Evolutionary conservation across 23 red algal species (phyloP).

Genomic region (Gracilaria domingensis): DNA sequence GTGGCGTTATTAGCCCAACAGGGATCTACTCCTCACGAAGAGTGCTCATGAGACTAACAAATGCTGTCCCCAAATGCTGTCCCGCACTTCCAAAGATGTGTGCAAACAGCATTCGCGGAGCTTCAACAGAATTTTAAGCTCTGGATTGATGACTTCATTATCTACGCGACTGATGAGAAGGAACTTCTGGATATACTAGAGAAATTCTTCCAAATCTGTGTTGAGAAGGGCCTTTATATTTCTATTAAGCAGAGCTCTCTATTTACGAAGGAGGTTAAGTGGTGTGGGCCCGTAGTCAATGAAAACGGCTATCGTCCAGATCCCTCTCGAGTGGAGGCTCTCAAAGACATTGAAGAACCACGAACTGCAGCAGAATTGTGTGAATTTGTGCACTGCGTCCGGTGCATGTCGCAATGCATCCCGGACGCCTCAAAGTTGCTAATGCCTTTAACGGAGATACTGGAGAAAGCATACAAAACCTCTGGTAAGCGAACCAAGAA

Average conservation of each 20-base stretch:
- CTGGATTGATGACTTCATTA: slow-evolving; percentile 54
- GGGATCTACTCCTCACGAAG: background rate
- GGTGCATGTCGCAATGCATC: slow-evolving; percentile 37
- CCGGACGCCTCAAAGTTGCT: background rate
- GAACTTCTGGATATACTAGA: slow-evolving; percentile 8
- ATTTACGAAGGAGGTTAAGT: slow-evolving; percentile 26
- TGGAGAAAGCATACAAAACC: slow-evolving; percentile 13
- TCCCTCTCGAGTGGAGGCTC: background rate
- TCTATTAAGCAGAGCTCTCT: slow-evolving; percentile 27
- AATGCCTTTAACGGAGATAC: background rate
- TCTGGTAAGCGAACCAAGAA: slow-evolving; percentile 4
- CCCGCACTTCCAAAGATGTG: slow-evolving; percentile 46
- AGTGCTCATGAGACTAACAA: background rate
- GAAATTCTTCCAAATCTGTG: slow-evolving; percentile 45
- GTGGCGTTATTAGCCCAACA: background rate
- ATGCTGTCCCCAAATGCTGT: no score
- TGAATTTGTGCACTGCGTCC: slow-evolving; percentile 24
- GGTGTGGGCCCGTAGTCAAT: slow-evolving; percentile 39
- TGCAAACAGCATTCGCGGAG: slow-evolving; percentile 27
- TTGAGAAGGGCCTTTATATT: background rate
- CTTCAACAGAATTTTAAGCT: slow-evolving; percentile 19
- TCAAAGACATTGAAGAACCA: slow-evolving; percentile 7
- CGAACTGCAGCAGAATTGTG: background rate
- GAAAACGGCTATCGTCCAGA: slow-evolving; percentile 2
- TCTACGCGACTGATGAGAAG: slow-evolving; percentile 28